phyloP scores from a whole-genome alignment of 2,329 filamentous ascomycete species.

The Exophiala alcalophila region DNA sequence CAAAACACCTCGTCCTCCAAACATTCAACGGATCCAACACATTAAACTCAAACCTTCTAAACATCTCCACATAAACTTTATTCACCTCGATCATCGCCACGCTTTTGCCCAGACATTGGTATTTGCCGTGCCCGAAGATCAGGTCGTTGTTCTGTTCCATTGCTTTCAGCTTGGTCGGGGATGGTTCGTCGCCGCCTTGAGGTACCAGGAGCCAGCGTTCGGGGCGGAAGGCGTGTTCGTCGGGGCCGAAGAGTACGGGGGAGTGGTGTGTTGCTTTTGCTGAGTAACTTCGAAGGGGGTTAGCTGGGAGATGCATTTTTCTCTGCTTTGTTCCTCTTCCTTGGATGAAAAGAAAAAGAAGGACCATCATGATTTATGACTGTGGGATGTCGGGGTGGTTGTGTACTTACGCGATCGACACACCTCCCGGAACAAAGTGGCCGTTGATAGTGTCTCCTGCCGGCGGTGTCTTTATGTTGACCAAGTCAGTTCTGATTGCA shows the following conservation, averaged over 20 bases:
- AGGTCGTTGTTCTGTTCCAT: constrained; percentile 45
- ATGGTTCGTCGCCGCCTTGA: constrained; percentile 30
- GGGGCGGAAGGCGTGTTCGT: constrained; percentile 47
- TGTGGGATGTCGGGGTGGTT: constrained; percentile 28
- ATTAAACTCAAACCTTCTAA: constrained; percentile 18
- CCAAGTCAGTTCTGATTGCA: too few species aligned
- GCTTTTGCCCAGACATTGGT: constrained; percentile 47
- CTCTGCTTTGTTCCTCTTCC: too few species aligned
- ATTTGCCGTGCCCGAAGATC: constrained; percentile 47
- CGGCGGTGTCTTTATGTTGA: constrained; percentile 34
- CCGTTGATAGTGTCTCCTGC: constrained; percentile 41
- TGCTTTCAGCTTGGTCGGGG: constrained; percentile 35
- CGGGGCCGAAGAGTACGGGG: constrained; percentile 39
- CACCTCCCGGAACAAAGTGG: constrained; percentile 47
- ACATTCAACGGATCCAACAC: constrained; percentile 13
- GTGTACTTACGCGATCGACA: constrained; percentile 9
- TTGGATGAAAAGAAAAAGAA: too few species aligned
- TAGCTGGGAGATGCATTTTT: constrained; percentile 38
- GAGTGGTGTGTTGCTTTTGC: constrained; percentile 39
- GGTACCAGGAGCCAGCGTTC: constrained; percentile 47
- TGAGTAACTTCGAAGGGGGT: constrained; percentile 22
- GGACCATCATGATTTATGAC: constrained; percentile 36
- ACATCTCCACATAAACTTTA: constrained; percentile 46
- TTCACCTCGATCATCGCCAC: constrained; percentile 51
- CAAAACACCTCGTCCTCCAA: constrained; percentile 15